Conservation (phyloP, 2,329 filamentous ascomycete species). For the Ceratocystis alfenasii region DNA sequence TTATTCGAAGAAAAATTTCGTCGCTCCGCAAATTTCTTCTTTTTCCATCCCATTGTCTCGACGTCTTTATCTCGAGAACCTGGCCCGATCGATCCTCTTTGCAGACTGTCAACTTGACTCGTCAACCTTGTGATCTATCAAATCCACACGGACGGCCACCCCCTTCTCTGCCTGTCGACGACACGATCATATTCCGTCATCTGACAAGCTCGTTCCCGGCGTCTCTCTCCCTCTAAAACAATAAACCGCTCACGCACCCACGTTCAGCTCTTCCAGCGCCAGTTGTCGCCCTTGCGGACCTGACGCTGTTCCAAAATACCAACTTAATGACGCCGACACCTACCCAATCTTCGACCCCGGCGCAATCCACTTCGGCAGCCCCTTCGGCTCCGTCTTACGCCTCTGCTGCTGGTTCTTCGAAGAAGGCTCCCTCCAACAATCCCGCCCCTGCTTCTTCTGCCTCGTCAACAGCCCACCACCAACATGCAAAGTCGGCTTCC, state of each 20-base stretch:
- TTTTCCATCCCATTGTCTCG: too few relatives aligned
- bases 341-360: constrained; percentile 42
- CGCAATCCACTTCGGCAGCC: constrained; percentile 43
- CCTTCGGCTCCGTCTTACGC: constrained; percentile 52
- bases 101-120: too few relatives aligned
- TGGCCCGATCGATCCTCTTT: too few relatives aligned
- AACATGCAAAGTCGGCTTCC: constrained; percentile 53
- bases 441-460: not conserved
- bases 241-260: constrained; percentile 14
- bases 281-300: constrained; percentile 22
- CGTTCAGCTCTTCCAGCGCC: constrained; percentile 21
- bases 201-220: not conserved
- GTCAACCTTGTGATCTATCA: too few relatives aligned
- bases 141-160: too few relatives aligned
- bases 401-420: constrained; percentile 51
- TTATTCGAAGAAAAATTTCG: too few relatives aligned
- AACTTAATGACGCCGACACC: constrained; percentile 46
- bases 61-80: too few relatives aligned
- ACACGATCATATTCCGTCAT: not conserved
- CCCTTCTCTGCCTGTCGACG: not conserved
- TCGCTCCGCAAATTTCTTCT: too few relatives aligned
- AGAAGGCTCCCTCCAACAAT: constrained; percentile 47
- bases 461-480: constrained; percentile 39
- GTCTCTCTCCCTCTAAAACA: not conserved
- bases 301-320: constrained; percentile 21